phyloP scores from a whole-genome alignment of 164 flowering plant species.

The Berberis thunbergii region DNA sequence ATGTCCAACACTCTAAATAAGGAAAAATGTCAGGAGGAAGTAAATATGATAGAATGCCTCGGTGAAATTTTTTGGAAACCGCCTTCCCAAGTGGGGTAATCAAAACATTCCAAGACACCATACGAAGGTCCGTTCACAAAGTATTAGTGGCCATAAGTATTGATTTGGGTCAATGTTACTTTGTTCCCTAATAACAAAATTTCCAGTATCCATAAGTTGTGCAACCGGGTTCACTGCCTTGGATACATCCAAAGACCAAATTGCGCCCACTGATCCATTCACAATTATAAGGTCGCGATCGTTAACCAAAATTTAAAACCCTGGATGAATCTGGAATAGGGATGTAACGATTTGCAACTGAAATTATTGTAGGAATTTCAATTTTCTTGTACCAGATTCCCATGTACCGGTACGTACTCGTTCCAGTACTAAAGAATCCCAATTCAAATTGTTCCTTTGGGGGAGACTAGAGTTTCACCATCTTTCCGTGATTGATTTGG shows the following conservation, averaged over 20 bases:
- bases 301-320: not conserved
- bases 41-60: too few relatives aligned
- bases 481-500: conserved; percentile 5
- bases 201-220: conserved; percentile 12
- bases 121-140: too few relatives aligned
- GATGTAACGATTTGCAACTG: conserved; percentile 20
- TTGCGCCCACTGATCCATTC: not conserved
- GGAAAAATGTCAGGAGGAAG: too few relatives aligned
- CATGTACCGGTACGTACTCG: conserved; percentile 10
- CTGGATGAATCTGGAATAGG: conserved; percentile 14
- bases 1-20: too few relatives aligned
- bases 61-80: too few relatives aligned
- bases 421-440: conserved; percentile 19
- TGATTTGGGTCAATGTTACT: not conserved
- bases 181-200: conserved; percentile 8
- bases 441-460: conserved; percentile 1
- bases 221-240: not conserved
- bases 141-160: not conserved
- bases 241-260: conserved; percentile 11
- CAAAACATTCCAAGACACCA: too few relatives aligned
- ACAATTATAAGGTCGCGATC: conserved; percentile 10
- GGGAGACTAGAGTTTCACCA: conserved; percentile 9
- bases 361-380: conserved; percentile 10
- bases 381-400: conserved; percentile 16
- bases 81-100: too few relatives aligned